These are phyloP conservation scores for Persicaria tinctoria DNA, from an alignment of 148 eudicot genomes.

Conservation along the genomic window DNA sequence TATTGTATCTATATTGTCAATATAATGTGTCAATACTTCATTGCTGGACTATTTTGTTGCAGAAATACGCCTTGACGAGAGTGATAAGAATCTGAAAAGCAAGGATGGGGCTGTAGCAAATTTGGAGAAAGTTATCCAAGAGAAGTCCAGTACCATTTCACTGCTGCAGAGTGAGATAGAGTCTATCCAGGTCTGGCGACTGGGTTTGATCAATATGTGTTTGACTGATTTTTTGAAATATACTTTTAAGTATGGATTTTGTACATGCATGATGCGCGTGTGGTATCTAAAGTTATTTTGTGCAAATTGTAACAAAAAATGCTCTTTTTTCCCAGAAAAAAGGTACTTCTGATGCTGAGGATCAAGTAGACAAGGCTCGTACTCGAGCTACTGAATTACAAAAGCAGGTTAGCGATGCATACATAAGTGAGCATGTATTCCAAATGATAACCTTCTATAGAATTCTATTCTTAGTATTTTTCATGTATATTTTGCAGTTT, in stretches of 20 bases:
- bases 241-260: background rate
- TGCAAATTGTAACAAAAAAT: background rate
- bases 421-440: background rate
- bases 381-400: slow-evolving; percentile 52
- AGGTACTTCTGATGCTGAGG: slow-evolving; percentile 55
- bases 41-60: background rate
- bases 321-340: slow-evolving; percentile 34
- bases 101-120: slow-evolving; percentile 56
- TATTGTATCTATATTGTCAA: background rate
- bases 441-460: background rate
- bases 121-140: slow-evolving; percentile 46
- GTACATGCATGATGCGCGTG: background rate
- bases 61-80: slow-evolving; percentile 53
- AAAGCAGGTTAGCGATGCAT: slow-evolving; percentile 37
- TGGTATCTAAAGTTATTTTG: background rate
- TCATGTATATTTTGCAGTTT: slow-evolving; percentile 27
- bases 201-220: background rate
- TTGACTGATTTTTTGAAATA: background rate
- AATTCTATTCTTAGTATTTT: background rate
- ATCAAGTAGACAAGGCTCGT: slow-evolving; percentile 46
- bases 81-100: slow-evolving; percentile 33
- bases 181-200: slow-evolving; percentile 37
- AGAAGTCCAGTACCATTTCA: slow-evolving; percentile 45
- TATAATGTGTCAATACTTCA: background rate
- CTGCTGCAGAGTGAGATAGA: slow-evolving; percentile 54